Base-by-base conservation (phyloP, 768 basidiomycete genomes). In the Boletus speciosus region DNA sequence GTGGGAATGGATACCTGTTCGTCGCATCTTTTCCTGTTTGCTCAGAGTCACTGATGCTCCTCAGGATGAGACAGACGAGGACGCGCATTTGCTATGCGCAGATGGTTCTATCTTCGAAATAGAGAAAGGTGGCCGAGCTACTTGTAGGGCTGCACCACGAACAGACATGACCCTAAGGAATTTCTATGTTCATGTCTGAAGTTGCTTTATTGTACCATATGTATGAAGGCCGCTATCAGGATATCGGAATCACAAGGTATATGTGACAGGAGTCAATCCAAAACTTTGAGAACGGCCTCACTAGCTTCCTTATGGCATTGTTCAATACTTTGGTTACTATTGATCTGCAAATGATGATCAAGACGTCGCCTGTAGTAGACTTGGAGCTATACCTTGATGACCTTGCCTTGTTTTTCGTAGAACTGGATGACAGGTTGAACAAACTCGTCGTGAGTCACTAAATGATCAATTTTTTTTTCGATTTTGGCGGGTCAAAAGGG, bases 401-500 rank as follows among this genome's bases (percentile, higher is more conserved):
- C 90, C 69, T 91, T 94, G 60, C 73, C 76, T 46, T 77, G 69
- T 43, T 73, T 67, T 48, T 76, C 70, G 68, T 96, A 95, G 71
- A 94, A 79, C 43, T 93, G 76, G 52, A 99, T 91, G 47, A 99
- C 96, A 7, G 97, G 96, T 88, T 92, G 93, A 6, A 88, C 90
- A 51, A 90, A 86, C 46, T 85, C 82, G 55, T 87, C 78, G 73
- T 98, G 96, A 1, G 93, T 95, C 32, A 76, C 94, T 89, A 51
- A 12, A 47, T 29, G 23, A 38, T 50, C 32, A 31, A 42, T 29
- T 31, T 38, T 59, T 29, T 31, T 38, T 59, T 25, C 47, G 5
- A 47, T 37, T 36, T 27, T 44, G 10, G 38, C 1, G 29, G 1
- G 11, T 40, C 14, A 38, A 19, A 36, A 16, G 35, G 16, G 2